Evolutionary conservation across 2,329 filamentous ascomycete genomes (phyloP), one percentile per base, ranked within the genome.

Genomic region (Trichophyton schoenleinii): DNA sequence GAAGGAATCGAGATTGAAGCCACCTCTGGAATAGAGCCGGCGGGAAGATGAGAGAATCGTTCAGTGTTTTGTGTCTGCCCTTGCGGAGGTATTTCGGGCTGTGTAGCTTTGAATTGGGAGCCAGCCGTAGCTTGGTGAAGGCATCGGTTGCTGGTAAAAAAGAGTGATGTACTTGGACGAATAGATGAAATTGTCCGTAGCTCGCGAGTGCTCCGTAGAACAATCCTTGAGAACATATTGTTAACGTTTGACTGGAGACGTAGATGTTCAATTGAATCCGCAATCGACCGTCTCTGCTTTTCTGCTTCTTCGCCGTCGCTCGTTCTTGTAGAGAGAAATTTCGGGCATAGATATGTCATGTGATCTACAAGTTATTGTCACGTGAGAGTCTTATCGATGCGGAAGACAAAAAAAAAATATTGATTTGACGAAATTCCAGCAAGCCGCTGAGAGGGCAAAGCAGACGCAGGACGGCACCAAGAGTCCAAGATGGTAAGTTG

Each of bases 101-200:
- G 66, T 20, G 70, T 68, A 34, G 65, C 65, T 60, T 71, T 69
- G 64, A 71, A 70, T 63, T 70, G 66, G 59, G 64, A 57, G 64
- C 62, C 64, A 60, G 66, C 67, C 22, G 72, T 68, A 59, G 70
- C 69, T 68, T 76, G 72, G 65, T 77, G 75, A 36, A 79, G 71
- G 63, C 70, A 72, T 68, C 75, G 74, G 55, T 67, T 61, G n/a
- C 67, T 68, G 49, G 70, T 66, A 60, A 69, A 52, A 38, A 15
- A 1, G 66, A 60, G 64, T 65, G 28, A 65, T 65, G 59, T 15
- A 28, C 57, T 59, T 20, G 59, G 49, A 5, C 61, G 55, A 57
- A 59, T 57, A 34, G 57, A 59, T 53, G 60, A 53, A 58, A 62
- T 42, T 20, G 49, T 42, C 42, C 60, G 58, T 41, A 60, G 34